Percentiles rank a stretch among this genome's conserved stretches.
Evolutionary conservation across 164 flowering plant species (phyloP).

Genomic region (Brasenia schreberi): DNA sequence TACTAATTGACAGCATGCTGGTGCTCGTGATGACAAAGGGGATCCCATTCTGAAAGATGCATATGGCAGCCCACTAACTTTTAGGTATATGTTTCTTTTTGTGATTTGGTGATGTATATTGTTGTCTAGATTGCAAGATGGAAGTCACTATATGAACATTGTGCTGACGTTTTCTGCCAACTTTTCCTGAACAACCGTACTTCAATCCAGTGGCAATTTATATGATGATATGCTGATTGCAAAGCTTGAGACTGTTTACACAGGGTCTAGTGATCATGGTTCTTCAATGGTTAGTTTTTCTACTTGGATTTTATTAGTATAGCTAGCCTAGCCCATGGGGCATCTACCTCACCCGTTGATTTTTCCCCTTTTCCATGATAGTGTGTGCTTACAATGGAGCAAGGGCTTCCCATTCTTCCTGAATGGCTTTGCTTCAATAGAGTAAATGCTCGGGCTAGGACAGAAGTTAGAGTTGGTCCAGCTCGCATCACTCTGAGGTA

Average conservation of each 20-base stretch:
- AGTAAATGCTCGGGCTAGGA: slow-evolving; percentile 81
- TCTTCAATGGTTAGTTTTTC: slow-evolving; percentile 69
- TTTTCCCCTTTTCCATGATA: slow-evolving; percentile 16
- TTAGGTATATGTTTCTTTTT: slow-evolving; percentile 39
- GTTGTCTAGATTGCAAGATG: too few relatives aligned
- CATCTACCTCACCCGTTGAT: background rate
- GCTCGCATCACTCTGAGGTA: slow-evolving; percentile 61
- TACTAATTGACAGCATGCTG: slow-evolving; percentile 48
- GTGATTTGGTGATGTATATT: too few relatives aligned
- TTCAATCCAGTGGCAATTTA: slow-evolving; percentile 60
- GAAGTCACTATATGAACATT: too few relatives aligned
- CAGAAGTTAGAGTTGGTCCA: slow-evolving; percentile 63
- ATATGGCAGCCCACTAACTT: slow-evolving; percentile 83
- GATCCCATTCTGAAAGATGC: slow-evolving; percentile 68
- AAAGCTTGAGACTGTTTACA: slow-evolving; percentile 74
- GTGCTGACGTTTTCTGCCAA: too few relatives aligned
- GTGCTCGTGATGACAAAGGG: slow-evolving; percentile 85
- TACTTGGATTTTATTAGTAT: background rate
- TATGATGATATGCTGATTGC: slow-evolving; percentile 77
- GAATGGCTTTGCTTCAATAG: slow-evolving; percentile 88
- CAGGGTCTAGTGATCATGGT: slow-evolving; percentile 82
- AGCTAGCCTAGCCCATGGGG: too few relatives aligned
- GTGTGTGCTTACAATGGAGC: slow-evolving; percentile 86
- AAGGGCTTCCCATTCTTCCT: slow-evolving; percentile 87
- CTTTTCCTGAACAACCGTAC: too few relatives aligned